Evolutionary conservation across 2,329 filamentous ascomycete genomes (phyloP).

Genomic region (Setomelanomma holmii): DNA sequence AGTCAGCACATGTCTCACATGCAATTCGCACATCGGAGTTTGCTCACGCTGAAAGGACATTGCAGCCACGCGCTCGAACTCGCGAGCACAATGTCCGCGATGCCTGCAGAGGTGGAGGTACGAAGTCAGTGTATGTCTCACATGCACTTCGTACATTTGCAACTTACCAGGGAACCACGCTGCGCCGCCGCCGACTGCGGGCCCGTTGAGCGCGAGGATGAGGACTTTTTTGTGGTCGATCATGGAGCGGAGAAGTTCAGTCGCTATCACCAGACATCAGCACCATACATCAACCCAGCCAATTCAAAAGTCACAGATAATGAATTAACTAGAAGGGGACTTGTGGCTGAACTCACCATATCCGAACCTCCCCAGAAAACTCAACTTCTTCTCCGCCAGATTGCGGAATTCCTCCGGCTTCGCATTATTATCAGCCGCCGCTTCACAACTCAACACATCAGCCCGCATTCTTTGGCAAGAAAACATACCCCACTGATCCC

Average conservation of each 20-base stretch:
- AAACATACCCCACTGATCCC: neutral
- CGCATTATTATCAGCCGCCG: conserved; percentile 8
- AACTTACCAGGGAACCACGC: conserved; percentile 61
- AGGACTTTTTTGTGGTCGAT: conserved; percentile 61
- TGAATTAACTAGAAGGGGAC: too few species aligned
- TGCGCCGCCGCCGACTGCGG: conserved; percentile 58
- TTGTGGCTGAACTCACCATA: conserved; percentile 32
- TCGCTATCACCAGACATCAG: too few species aligned
- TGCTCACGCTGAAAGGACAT: conserved; percentile 53
- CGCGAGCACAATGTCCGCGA: conserved; percentile 59
- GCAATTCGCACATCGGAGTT: too few species aligned
- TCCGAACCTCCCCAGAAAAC: conserved; percentile 31
- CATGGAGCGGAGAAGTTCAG: conserved; percentile 54
- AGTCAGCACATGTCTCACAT: too few species aligned
- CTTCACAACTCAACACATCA: too few species aligned
- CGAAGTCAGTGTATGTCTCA: too few species aligned
- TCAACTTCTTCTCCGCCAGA: conserved; percentile 43
- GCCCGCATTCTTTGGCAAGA: neutral
- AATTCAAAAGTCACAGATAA: too few species aligned
- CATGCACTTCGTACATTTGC: too few species aligned
- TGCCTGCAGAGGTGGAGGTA: too few species aligned
- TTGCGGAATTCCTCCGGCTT: neutral
- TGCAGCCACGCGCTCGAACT: conserved; percentile 55
- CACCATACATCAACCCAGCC: too few species aligned
- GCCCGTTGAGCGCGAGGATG: conserved; percentile 59